Evolutionary conservation across 2,329 filamentous ascomycete species (phyloP), one percentile per base, ranked within the genome.

Genomic region (Ascosphaera acerosa): DNA sequence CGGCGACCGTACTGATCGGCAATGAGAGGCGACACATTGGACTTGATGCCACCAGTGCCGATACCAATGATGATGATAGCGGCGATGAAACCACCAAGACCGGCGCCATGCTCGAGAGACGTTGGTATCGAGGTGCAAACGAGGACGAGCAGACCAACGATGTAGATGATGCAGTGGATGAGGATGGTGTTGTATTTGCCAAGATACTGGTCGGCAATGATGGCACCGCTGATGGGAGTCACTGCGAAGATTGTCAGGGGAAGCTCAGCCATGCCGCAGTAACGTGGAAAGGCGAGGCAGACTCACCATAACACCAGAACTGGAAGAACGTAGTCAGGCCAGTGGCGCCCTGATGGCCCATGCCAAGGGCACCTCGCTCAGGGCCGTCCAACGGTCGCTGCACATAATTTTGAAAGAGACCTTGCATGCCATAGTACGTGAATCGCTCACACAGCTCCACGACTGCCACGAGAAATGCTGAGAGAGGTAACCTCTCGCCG

Each of bases 41-140:
- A 64, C 53, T 76, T 76, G 55, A 76, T 73, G 36, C 67, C 39
- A 40, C 70, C 70, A 2, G 69, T 73, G 32, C 70, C 70, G 9
- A 74, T 45, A 36, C 69, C 70, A 36, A 74, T 70, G 37, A 74
- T 46, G 40, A 75, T 54, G 37, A 70, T 57, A 6, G 65, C 53
- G 10, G 57, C 49, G 30, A 66, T 51, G 41, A 70, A 61, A n/a
- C 60, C 61, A 30, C 54, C 58, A n/a, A 70, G 44, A 23, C 61
- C 58, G 17, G 54, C 54, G 25, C 61, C 55, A 33, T 57, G 46
- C 10, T 57, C 48, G 16, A 70, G 47, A 17, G 65, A 50, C 2
- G 38, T 35, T 1, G 65, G 65, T 2, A 66, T 51, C 2, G 66
- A 62, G 2, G 65, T 68, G 32, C 50, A 52, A 28, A 64, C 55